phyloP scores from a whole-genome alignment of 2,329 filamentous ascomycete genomes.

The Colletotrichum tanaceti region DNA sequence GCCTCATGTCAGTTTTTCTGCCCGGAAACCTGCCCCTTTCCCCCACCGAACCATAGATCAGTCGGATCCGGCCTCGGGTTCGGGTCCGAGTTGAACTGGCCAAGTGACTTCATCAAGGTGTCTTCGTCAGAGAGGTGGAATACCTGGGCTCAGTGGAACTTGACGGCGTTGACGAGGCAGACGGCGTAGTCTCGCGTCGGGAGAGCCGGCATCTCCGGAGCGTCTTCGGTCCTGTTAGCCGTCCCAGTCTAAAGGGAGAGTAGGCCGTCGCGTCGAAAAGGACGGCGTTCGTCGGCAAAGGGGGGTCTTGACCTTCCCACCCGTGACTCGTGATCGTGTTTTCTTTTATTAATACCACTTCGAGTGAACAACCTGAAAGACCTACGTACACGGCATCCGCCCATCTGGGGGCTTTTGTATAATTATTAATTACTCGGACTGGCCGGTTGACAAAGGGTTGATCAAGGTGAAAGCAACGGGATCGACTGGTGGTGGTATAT shows the following conservation, averaged over 20 bases:
- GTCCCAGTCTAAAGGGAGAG: constrained; percentile 64
- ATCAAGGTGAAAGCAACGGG: constrained; percentile 50
- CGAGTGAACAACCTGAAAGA: constrained; percentile 12
- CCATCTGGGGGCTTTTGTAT: constrained; percentile 55
- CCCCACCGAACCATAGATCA: constrained; percentile 61
- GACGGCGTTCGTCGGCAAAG: constrained; percentile 56
- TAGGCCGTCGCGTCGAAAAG: constrained; percentile 65
- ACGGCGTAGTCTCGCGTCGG: constrained; percentile 61
- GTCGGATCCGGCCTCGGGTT: constrained; percentile 38
- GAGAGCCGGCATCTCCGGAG: constrained; percentile 34
- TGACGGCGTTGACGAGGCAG: constrained; percentile 66
- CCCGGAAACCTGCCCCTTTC: too few species aligned
- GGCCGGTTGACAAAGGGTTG: constrained; percentile 56
- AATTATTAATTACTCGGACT: constrained; percentile 57
- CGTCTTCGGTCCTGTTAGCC: constrained; percentile 44
- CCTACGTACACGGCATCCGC: constrained; percentile 57
- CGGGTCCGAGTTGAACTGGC: constrained; percentile 47
- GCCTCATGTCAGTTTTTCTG: too few species aligned
- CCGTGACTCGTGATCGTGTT: constrained; percentile 1
- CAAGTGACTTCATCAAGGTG: constrained; percentile 56
- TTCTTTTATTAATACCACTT: constrained; percentile 23
- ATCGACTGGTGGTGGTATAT: constrained; percentile 41
- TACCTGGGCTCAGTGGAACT: constrained; percentile 66
- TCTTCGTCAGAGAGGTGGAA: constrained; percentile 67
- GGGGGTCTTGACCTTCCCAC: constrained; percentile 53